Conservation (phyloP, 129 eudicot genomes). For the Escallonia rubra region DNA sequence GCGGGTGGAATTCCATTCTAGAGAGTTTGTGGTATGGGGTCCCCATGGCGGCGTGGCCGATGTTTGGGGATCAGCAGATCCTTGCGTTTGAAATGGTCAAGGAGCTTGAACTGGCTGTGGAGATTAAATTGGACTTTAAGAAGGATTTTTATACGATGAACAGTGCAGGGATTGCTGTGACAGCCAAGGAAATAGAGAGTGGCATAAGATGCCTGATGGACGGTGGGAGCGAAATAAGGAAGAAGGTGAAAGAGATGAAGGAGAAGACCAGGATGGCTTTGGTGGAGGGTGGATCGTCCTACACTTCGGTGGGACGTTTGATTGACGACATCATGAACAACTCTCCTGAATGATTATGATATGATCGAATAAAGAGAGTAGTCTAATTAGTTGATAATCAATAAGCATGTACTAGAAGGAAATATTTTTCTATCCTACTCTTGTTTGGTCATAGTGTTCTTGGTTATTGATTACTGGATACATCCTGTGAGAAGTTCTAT, state of each 20-base stretch:
- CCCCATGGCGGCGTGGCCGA: neutral
- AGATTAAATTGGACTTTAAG: neutral
- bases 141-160: neutral
- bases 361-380: no score
- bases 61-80: neutral
- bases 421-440: no score
- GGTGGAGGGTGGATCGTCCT: neutral
- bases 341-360: no score
- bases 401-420: no score
- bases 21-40: neutral
- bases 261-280: neutral
- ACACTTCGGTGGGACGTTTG: neutral
- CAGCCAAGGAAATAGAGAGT: neutral
- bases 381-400: no score
- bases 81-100: neutral
- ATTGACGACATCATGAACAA: neutral
- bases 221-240: neutral
- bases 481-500: no score
- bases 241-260: neutral
- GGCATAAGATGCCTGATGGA: neutral
- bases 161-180: neutral
- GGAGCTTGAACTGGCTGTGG: neutral
- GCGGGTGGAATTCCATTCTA: neutral
- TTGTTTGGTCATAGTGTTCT: no score
- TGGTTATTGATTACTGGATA: no score